phyloP scores from a whole-genome alignment of 495 filamentous ascomycete genomes.

The Sporormia fimetaria region DNA sequence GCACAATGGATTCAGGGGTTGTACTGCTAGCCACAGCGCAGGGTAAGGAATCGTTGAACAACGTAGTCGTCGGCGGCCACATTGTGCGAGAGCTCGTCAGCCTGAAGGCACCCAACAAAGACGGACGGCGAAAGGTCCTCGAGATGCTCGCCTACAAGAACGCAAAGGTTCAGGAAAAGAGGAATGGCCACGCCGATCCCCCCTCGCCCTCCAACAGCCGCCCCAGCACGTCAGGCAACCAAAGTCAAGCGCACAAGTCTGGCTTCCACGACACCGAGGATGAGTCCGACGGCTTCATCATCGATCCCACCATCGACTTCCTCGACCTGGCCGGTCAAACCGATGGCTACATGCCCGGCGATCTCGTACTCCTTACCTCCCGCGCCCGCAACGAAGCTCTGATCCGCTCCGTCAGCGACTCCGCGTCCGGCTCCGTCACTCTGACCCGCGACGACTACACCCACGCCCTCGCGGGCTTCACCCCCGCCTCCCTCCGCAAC shows the following conservation, averaged over 20 bases:
- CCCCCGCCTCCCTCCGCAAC: constrained; percentile 83
- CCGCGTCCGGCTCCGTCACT: constrained; percentile 38
- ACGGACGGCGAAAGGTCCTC: constrained; percentile 69
- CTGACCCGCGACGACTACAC: constrained; percentile 67
- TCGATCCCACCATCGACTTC: constrained; percentile 71
- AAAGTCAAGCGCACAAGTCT: no score
- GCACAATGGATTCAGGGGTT: constrained; percentile 59
- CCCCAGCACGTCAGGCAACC: constrained; percentile 36
- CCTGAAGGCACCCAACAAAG: constrained; percentile 82
- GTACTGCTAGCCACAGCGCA: constrained; percentile 86
- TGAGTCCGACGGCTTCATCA: constrained; percentile 43
- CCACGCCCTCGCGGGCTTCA: constrained; percentile 77
- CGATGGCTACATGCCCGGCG: constrained; percentile 95
- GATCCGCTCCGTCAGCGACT: constrained; percentile 51
- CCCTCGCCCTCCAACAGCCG: constrained; percentile 16
- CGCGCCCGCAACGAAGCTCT: constrained; percentile 85
- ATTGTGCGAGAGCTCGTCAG: constrained; percentile 42
- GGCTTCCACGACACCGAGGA: constrained; percentile 31
- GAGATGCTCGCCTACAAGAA: constrained; percentile 48
- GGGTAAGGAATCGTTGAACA: constrained; percentile 59
- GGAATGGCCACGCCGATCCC: constrained; percentile 28
- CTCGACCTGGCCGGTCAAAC: constrained; percentile 86
- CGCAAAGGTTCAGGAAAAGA: constrained; percentile 35
- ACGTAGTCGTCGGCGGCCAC: constrained; percentile 32
- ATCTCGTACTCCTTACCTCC: constrained; percentile 72